Conservation (phyloP, 768 basidiomycete genomes). For the Lyophyllum semitale region DNA sequence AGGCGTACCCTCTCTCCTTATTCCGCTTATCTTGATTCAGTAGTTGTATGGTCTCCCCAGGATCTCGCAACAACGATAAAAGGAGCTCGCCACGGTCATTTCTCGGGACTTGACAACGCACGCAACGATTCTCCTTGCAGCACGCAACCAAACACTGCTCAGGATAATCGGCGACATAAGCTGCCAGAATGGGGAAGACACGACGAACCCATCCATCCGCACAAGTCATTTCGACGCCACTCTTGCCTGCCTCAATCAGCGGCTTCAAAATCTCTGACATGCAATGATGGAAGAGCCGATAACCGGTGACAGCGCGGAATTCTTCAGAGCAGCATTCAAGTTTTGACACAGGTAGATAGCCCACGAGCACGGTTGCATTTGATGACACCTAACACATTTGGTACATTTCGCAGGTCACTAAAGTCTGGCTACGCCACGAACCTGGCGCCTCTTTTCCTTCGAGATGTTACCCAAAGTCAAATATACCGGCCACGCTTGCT, state of each 20-base stretch:
- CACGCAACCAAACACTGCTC: slow-evolving; percentile 37
- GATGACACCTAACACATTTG: slow-evolving; percentile 23
- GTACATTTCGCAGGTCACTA: slow-evolving; percentile 36
- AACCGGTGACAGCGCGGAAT: background rate
- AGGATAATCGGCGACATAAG: slow-evolving; percentile 19
- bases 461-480: slow-evolving; percentile 47
- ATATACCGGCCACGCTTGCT: slow-evolving; percentile 47
- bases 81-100: slow-evolving; percentile 5
- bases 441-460: slow-evolving; percentile 38
- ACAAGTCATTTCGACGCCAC: slow-evolving; percentile 33
- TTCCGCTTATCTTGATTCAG: no score
- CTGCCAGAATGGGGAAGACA: slow-evolving; percentile 33
- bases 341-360: slow-evolving; percentile 1
- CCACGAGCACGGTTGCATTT: slow-evolving; percentile 18
- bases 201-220: slow-evolving; percentile 29
- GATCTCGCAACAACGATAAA: no score
- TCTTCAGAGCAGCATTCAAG: background rate
- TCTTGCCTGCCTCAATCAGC: slow-evolving; percentile 24
- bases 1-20: no score
- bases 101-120: slow-evolving; percentile 21
- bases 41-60: slow-evolving; percentile 26
- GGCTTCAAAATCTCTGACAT: slow-evolving; percentile 24
- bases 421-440: slow-evolving; percentile 32
- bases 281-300: slow-evolving; percentile 3
- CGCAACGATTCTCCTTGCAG: slow-evolving; percentile 25